Evolutionary conservation across 2,329 filamentous ascomycete species (phyloP), one percentile per base, ranked within the genome.

Genomic region (Periconia sp.): DNA sequence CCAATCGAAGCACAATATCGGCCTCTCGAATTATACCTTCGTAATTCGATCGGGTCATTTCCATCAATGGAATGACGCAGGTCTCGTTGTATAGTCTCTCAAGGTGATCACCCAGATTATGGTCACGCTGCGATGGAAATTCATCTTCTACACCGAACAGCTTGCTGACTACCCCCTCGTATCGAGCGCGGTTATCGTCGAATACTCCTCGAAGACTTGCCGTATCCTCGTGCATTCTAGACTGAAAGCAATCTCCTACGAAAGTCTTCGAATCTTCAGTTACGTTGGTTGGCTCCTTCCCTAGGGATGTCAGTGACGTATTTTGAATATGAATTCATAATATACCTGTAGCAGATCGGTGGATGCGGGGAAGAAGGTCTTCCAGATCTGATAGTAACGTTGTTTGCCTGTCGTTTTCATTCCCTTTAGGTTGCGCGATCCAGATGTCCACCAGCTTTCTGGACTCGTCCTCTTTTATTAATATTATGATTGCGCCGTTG

Each of bases 21-120:
- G 51, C 37, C 0, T 15, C 16, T 0, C 47, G 9, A 4, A 55
- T 35, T 0, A 60, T 9, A 0, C 1, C 12, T 11, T 50, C 17
- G 29, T n/a, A 16, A 15, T 36, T 15, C 12, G 25, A 25, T 24
- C 13, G 19, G 7, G 5, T 16, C 13, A 28, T 17, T 15, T 36
- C 2, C 8, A 18, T 7, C 4, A 12, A n/a, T 3, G 5, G 4
- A 18, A 28, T 17, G 7, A 24, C 16, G 23, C 34, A 36, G 5
- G 13, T 13, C 7, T 36, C 23, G 15, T 10, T 28, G 12, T 19
- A 12, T 5, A 36, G 34, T 15, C 5, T 18, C 4, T n/a, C 19
- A 4, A 36, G 2, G 7, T 18, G 34, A 9, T 28, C 15, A 9
- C 13, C 23, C 4, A 36, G 21, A 5, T 28, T 24, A 24, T 22